Conservation (phyloP, 352 stramenopile species). For the Pythium oligandrum region DNA sequence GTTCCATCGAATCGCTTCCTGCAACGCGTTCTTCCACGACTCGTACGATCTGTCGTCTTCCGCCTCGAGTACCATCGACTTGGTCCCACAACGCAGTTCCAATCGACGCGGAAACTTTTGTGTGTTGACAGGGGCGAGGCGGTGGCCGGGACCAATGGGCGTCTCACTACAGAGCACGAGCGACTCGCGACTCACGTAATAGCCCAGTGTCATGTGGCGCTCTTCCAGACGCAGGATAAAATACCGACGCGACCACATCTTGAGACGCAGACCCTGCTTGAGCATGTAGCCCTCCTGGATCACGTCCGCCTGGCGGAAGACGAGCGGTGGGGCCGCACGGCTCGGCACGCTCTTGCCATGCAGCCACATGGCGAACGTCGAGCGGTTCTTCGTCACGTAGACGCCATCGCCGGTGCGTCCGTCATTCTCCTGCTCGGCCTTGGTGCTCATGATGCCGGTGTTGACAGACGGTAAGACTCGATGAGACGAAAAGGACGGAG, state of each 20-base stretch:
- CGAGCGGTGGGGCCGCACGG: slow-evolving; percentile 39
- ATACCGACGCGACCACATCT: slow-evolving; percentile 80
- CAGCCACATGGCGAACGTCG: slow-evolving; percentile 82
- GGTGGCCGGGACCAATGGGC: slow-evolving; percentile 69
- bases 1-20: slow-evolving; percentile 85
- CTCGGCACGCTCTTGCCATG: slow-evolving; percentile 66
- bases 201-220: slow-evolving; percentile 84
- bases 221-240: slow-evolving; percentile 85
- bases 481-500: too few relatives aligned
- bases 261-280: slow-evolving; percentile 75
- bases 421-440: slow-evolving; percentile 4
- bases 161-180: slow-evolving; percentile 78
- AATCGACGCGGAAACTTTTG: slow-evolving; percentile 56
- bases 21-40: slow-evolving; percentile 61
- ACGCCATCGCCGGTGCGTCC: slow-evolving; percentile 45
- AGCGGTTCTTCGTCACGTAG: slow-evolving; percentile 83
- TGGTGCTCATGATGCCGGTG: slow-evolving; percentile 16
- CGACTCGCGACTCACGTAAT: slow-evolving; percentile 84
- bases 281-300: slow-evolving; percentile 84
- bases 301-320: slow-evolving; percentile 80
- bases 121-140: slow-evolving; percentile 35
- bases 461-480: too few relatives aligned
- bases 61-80: slow-evolving; percentile 68
- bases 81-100: slow-evolving; percentile 66
- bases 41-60: slow-evolving; percentile 56